Conservation (phyloP, 1,284 basidiomycete species). For the Leccinum subatratum region DNA sequence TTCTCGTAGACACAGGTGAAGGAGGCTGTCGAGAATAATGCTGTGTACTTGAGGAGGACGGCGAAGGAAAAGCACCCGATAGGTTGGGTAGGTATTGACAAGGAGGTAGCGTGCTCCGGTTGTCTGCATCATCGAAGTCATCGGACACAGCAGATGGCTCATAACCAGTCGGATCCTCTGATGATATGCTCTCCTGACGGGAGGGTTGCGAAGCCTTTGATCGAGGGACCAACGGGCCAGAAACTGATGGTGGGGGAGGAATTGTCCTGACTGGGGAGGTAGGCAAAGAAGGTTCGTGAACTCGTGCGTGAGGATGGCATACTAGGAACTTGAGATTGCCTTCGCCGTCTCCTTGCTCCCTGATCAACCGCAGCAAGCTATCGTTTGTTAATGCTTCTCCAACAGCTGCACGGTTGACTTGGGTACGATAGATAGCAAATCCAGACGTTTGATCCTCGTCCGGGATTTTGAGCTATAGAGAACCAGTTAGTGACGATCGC, state of each 20-base stretch:
- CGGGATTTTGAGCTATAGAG: constrained; percentile 67
- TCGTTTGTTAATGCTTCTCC: constrained; percentile 69
- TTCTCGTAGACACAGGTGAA: constrained; percentile 30
- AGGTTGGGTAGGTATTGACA: constrained; percentile 34
- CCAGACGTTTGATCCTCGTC: constrained; percentile 72
- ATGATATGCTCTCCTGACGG: constrained; percentile 65
- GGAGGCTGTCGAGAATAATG: constrained; percentile 28
- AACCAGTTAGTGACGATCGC: constrained; percentile 10
- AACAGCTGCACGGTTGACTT: constrained; percentile 72
- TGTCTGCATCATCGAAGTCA: constrained; percentile 55
- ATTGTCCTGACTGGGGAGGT: constrained; percentile 45
- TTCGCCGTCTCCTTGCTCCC: constrained; percentile 64
- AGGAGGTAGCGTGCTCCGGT: constrained; percentile 43
- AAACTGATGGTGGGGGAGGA: constrained; percentile 46
- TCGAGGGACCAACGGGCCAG: constrained; percentile 42
- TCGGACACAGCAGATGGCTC: constrained; percentile 58
- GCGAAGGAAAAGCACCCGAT: constrained; percentile 28
- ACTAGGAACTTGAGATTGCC: constrained; percentile 81
- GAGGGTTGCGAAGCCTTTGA: constrained; percentile 52
- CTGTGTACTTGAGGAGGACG: constrained; percentile 28
- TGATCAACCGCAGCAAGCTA: constrained; percentile 67
- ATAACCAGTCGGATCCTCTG: constrained; percentile 63
- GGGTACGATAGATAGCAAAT: constrained; percentile 80
- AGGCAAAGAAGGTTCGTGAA: constrained; percentile 47
- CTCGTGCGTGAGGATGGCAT: constrained; percentile 55